Conservation (phyloP, 495 filamentous ascomycete genomes). For the Friedmanniomyces endolithicus region DNA sequence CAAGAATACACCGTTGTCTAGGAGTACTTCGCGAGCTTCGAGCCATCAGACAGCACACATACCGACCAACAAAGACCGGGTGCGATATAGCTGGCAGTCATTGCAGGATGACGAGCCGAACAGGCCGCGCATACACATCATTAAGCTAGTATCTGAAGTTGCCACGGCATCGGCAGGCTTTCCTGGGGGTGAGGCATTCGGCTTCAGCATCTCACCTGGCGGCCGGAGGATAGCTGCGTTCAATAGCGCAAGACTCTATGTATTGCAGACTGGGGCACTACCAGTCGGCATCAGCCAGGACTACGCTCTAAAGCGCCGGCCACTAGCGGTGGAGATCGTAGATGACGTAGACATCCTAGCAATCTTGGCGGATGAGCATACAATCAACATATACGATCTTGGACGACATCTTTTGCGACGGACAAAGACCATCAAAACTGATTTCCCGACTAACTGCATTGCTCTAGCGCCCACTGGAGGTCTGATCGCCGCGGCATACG, state of each 20-base stretch:
- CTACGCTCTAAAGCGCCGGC: constrained; percentile 19
- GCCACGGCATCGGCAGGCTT: constrained; percentile 19
- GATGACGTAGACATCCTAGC: constrained; percentile 16
- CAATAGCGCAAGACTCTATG: constrained; percentile 18
- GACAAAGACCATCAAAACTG: constrained; percentile 16
- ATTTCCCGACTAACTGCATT: constrained; percentile 19
- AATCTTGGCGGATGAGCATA: constrained; percentile 20
- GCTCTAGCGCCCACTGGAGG: constrained; percentile 18
- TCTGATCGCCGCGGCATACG: constrained; percentile 18
- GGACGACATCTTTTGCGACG: constrained; percentile 13
- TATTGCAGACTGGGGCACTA: constrained; percentile 17
- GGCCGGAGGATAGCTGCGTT: constrained; percentile 15
- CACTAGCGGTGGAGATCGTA: constrained; percentile 18
- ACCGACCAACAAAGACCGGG: constrained; percentile 7
- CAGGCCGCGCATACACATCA: constrained; percentile 20
- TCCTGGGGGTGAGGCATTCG: constrained; percentile 19
- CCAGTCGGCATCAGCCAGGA: constrained; percentile 21
- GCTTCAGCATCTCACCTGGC: constrained; percentile 17
- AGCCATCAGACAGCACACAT: constrained; percentile 9
- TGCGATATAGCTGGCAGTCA: constrained; percentile 22
- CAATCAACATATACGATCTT: constrained; percentile 20
- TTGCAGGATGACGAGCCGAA: constrained; percentile 17
- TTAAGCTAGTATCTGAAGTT: constrained; percentile 21
- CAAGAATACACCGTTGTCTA: constrained; percentile 5
- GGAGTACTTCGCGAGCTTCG: constrained; percentile 7